Evolutionary conservation across 768 basidiomycete species (phyloP).

Genomic region (Glaciozyma martinii): DNA sequence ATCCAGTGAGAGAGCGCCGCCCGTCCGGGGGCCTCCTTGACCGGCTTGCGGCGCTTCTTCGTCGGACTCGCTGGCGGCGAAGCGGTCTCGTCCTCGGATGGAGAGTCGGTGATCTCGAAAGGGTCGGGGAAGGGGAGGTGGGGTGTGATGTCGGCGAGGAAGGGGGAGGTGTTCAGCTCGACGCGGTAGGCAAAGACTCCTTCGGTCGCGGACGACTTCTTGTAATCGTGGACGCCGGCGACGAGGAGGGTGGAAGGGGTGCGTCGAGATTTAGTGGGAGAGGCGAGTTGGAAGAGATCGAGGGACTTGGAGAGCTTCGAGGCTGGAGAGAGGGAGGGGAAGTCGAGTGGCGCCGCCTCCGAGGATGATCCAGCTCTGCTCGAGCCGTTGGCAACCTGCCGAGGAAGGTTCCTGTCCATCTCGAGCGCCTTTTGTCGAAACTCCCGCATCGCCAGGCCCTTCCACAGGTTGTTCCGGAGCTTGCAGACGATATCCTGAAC

Average conservation of each 20-base stretch:
- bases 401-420: too few species aligned
- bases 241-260: neutral
- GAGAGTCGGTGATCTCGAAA: slow-evolving; percentile 3
- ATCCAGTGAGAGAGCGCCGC: slow-evolving; percentile 14
- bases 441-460: slow-evolving; percentile 1
- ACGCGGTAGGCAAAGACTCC: slow-evolving; percentile 14
- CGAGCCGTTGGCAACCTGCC: too few species aligned
- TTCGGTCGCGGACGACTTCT: slow-evolving; percentile 4
- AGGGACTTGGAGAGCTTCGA: too few species aligned
- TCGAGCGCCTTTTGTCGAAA: slow-evolving; percentile 3
- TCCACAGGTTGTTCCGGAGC: slow-evolving; percentile 8
- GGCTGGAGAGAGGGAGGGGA: neutral
- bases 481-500: slow-evolving; percentile 2
- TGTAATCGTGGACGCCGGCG: neutral
- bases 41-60: neutral
- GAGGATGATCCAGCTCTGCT: too few species aligned
- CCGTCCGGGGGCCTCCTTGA: neutral
- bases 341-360: neutral
- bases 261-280: neutral
- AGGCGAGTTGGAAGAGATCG: neutral
- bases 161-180: slow-evolving; percentile 9
- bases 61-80: neutral
- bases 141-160: neutral
- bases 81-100: neutral
- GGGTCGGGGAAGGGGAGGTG: slow-evolving; percentile 13